Evolutionary conservation across 495 filamentous ascomycete genomes (phyloP), one percentile per base, ranked within the genome.

Genomic region (Penicillium verhagenii): DNA sequence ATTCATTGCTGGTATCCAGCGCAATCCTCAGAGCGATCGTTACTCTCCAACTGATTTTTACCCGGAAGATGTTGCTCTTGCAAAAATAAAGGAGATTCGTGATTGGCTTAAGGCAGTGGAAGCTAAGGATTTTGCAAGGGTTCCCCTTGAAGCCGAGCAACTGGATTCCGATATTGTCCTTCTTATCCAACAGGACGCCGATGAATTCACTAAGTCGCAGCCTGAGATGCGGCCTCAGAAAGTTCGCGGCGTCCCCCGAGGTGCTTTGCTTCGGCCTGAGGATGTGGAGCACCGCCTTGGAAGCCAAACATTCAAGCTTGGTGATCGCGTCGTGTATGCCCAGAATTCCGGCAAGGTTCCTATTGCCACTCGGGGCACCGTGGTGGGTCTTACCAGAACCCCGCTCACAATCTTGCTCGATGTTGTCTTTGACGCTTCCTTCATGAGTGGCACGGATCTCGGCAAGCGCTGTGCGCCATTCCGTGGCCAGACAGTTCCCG

Each of bases 401-500:
- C 71, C 91, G 18, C 86, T 89, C 33, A 86, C 85, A 11, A 84
- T 86, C 20, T 76, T 96, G 28, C 80, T 99, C 23, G 95, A 99
- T 67, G 82, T 97, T 47, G 85, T 99, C 4, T 97, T 96, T 65
- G 95, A 99, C 64, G 80, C 81, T 16, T 88, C 89, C 3, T 99
- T 99, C 69, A 97, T 99, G 91, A 92, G 89, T 54, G 95, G 93
- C 47, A 96, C 91, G 0, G 91, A 87, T 0, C 79, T 99, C 11
- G 86, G 88, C 53, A 90, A 89, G 21, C 85, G 95, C 21, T 97
- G 95, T 69, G 89, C 91, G n/a, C 89, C 89, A 6, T 97, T 97
- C 85, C 85, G 95, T 33, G 95, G 95, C 35, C 92, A 94, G 66
- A 97, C 95, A 0, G 91, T 99, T 9, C 83, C 89, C 2, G 79